Percentiles rank a stretch among this genome's conserved stretches.
Evolutionary conservation across 108 stramenopile genomes (phyloP).

Genomic region (Pelagomonas calceolata): DNA sequence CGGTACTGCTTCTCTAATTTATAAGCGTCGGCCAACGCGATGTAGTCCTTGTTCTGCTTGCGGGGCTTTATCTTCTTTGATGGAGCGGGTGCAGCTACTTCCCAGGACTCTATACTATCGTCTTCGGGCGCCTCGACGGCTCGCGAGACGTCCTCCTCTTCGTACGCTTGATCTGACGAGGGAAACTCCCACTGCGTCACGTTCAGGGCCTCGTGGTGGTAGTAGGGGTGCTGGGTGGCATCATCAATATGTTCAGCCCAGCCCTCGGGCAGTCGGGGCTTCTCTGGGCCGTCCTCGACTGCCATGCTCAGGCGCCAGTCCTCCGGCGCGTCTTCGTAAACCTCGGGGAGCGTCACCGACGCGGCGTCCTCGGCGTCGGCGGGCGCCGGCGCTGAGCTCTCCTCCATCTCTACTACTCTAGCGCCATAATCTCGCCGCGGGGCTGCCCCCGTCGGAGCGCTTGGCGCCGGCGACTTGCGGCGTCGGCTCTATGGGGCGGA

Average conservation of each 20-base stretch:
- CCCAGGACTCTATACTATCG: neutral
- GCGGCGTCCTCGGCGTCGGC: constrained; percentile 16
- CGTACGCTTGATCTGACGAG: neutral
- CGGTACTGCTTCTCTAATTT: neutral
- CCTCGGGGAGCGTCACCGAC: constrained; percentile 18
- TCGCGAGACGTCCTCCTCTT: neutral
- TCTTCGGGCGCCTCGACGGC: neutral
- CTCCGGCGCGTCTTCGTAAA: neutral
- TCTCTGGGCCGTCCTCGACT: constrained; percentile 25
- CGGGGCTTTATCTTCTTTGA: neutral
- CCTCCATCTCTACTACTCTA: too few species aligned
- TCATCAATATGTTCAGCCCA: neutral
- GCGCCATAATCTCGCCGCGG: too few species aligned
- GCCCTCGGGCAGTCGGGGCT: neutral
- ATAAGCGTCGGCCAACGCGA: neutral
- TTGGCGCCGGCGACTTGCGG: too few species aligned
- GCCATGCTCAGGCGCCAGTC: neutral
- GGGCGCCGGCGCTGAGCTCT: neutral
- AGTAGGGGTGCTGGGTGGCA: neutral
- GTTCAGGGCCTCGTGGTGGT: neutral
- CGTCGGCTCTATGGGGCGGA: too few species aligned
- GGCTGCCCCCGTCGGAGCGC: too few species aligned
- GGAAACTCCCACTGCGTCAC: neutral
- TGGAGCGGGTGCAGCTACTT: neutral
- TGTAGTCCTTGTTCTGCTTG: neutral